Evolutionary conservation across 306 rosid species (phyloP).

Genomic region (Quercus bicolor): DNA sequence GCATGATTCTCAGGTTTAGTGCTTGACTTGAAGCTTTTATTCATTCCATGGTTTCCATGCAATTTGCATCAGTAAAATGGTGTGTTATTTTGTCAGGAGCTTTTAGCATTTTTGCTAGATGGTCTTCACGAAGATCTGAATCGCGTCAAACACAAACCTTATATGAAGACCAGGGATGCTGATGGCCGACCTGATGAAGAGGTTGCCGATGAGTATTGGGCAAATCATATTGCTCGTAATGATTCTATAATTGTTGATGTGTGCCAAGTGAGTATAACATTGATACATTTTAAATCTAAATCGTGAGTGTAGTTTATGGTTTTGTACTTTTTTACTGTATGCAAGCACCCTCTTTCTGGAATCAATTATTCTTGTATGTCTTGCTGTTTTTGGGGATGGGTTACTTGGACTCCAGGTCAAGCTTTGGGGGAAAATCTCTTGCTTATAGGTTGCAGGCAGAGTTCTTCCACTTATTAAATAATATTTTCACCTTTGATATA

Average conservation of each 20-base stretch:
- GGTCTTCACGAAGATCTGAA: slow-evolving; percentile 99
- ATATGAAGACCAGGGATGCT: slow-evolving; percentile 90
- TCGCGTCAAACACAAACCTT: slow-evolving; percentile 94
- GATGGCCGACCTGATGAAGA: slow-evolving; percentile 99
- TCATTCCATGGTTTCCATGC: slow-evolving; percentile 6
- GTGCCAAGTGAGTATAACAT: slow-evolving; percentile 74
- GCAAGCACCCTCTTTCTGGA: background rate
- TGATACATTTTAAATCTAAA: background rate
- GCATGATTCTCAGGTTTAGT: slow-evolving; percentile 96
- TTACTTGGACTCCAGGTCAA: background rate
- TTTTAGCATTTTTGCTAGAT: slow-evolving; percentile 92
- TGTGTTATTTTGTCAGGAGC: slow-evolving; percentile 65
- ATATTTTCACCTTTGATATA: background rate
- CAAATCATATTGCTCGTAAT: slow-evolving; percentile 96
- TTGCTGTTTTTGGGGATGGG: background rate
- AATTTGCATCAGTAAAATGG: slow-evolving; percentile 24
- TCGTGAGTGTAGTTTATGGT: slow-evolving; percentile 7
- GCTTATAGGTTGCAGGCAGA: background rate
- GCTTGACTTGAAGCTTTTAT: slow-evolving; percentile 2
- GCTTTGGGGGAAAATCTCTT: background rate
- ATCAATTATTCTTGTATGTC: background rate
- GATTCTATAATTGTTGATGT: slow-evolving; percentile 98
- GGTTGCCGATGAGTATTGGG: slow-evolving; percentile 98
- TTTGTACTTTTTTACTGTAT: background rate
- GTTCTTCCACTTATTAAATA: background rate